Percentiles rank a stretch among this genome's conserved stretches.
These are phyloP conservation scores for Moniliophthora roreri DNA, from an alignment of 1,284 basidiomycete genomes.

Conservation along the genomic window DNA sequence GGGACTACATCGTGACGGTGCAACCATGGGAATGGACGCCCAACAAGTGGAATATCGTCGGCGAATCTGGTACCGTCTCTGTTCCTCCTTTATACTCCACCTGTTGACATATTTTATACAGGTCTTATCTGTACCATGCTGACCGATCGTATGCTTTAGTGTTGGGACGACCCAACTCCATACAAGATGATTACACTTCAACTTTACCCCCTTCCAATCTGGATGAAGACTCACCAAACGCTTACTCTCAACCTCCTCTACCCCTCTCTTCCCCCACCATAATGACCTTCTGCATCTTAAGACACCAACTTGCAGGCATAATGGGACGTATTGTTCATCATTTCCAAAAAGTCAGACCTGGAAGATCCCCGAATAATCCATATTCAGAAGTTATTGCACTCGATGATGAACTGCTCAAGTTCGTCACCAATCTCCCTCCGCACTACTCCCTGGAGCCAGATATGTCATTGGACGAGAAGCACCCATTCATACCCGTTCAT, in stretches of 20 bases:
- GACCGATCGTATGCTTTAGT: slow-evolving; percentile 92
- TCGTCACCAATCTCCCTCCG: slow-evolving; percentile 75
- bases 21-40: slow-evolving; percentile 78
- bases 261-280: slow-evolving; percentile 76
- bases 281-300: slow-evolving; percentile 87
- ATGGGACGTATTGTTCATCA: slow-evolving; percentile 94
- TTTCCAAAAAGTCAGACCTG: slow-evolving; percentile 84
- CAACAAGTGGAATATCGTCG: slow-evolving; percentile 87
- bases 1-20: slow-evolving; percentile 89
- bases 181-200: slow-evolving; percentile 85
- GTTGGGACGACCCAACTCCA: slow-evolving; percentile 85
- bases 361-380: slow-evolving; percentile 43
- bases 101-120: slow-evolving; percentile 25
- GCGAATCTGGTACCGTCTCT: slow-evolving; percentile 71
- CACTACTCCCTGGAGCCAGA: slow-evolving; percentile 79
- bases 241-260: slow-evolving; percentile 41
- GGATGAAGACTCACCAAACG: slow-evolving; percentile 60
- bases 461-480: slow-evolving; percentile 69
- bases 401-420: slow-evolving; percentile 85
- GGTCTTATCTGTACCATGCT: slow-evolving; percentile 91
- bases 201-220: slow-evolving; percentile 83
- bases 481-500: slow-evolving; percentile 68
- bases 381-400: slow-evolving; percentile 84
- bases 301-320: slow-evolving; percentile 80
- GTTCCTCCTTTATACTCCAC: background rate